Evolutionary conservation across 169 alveolate species (phyloP).

Genomic region (Cryptosporidium felis): DNA sequence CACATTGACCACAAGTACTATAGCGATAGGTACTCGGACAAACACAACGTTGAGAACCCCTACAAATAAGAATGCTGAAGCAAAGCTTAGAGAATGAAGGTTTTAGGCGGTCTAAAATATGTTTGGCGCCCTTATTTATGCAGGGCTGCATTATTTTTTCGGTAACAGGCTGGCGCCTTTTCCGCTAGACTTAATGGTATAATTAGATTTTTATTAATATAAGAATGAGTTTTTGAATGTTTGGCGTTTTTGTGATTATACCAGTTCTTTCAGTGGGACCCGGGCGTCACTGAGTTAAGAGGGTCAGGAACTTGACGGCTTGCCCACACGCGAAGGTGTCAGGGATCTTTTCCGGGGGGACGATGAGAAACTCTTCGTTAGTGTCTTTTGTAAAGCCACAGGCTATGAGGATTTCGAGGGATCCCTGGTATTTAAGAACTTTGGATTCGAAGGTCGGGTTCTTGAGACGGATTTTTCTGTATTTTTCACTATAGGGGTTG

Average conservation of each 20-base stretch:
- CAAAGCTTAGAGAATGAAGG: no score
- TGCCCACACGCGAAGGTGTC: constrained; percentile 77
- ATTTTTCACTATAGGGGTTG: constrained; percentile 76
- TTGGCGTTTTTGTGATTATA: no score
- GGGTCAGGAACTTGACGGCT: constrained; percentile 73
- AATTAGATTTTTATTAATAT: no score
- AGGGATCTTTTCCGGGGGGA: constrained; percentile 73
- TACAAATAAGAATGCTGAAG: not conserved
- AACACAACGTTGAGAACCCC: constrained; percentile 29
- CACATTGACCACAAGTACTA: constrained; percentile 53
- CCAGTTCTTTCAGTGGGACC: no score
- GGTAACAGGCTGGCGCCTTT: no score
- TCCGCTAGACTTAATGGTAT: no score
- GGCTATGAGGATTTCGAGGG: constrained; percentile 74
- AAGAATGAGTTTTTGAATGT: no score
- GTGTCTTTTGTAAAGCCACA: constrained; percentile 76
- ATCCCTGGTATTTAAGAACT: constrained; percentile 75
- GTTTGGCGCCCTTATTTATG: no score
- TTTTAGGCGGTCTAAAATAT: no score
- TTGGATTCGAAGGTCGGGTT: constrained; percentile 78
- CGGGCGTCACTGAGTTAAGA: not conserved
- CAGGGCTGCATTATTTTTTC: no score
- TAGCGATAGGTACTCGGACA: constrained; percentile 5
- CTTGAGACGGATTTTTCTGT: constrained; percentile 74
- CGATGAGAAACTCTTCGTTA: constrained; percentile 72